These are phyloP conservation scores for Eremochloa ophiuroides DNA, from an alignment of 176 grass and related monocot genomes.

Conservation along the genomic window DNA sequence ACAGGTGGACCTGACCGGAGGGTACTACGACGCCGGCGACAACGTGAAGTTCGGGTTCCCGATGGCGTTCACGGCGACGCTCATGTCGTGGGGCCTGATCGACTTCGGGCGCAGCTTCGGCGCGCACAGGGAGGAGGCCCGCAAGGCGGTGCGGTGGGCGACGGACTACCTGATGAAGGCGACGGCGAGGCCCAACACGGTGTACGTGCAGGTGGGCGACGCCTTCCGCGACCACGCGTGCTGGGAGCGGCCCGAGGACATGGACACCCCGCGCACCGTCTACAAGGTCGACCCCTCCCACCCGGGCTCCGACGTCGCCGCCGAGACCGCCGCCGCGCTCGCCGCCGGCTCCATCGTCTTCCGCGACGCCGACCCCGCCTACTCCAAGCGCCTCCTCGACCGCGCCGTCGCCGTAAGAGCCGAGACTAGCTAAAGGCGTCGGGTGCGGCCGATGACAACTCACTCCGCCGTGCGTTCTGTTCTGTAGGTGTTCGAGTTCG, in stretches of 20 bases:
- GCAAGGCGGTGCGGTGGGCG: constrained; percentile 66
- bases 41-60: constrained; percentile 98
- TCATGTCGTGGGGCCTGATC: constrained; percentile 93
- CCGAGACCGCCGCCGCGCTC: constrained; percentile 66
- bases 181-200: constrained; percentile 54
- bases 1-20: constrained; percentile 73
- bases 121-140: constrained; percentile 55
- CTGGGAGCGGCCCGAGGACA: constrained; percentile 96
- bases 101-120: constrained; percentile 75
- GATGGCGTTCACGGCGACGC: constrained; percentile 89
- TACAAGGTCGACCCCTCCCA: constrained; percentile 76
- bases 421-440: too few relatives aligned
- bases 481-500: constrained; percentile 75
- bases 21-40: constrained; percentile 93
- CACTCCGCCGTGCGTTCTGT: neutral
- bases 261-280: constrained; percentile 87
- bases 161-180: constrained; percentile 82
- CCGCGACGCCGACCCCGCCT: constrained; percentile 64
- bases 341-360: constrained; percentile 91
- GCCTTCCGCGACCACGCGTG: constrained; percentile 69
- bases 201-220: constrained; percentile 92
- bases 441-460: neutral
- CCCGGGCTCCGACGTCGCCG: constrained; percentile 80
- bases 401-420: constrained; percentile 63
- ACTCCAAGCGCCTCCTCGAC: constrained; percentile 73